Base-by-base conservation (phyloP, 1,284 basidiomycete genomes). In the Malassezia vespertilionis region DNA sequence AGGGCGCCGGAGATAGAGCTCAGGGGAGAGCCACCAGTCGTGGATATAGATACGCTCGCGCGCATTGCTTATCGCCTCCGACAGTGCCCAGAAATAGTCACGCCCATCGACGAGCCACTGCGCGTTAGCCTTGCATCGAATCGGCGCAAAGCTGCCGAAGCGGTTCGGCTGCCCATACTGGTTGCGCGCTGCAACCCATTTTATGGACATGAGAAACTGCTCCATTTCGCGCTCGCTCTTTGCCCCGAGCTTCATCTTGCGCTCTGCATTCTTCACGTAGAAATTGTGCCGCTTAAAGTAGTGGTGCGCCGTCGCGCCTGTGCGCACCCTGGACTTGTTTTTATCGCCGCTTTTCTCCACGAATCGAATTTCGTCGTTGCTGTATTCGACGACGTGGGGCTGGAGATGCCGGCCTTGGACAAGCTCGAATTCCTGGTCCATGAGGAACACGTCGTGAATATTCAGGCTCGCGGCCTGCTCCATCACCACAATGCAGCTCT, bases 31-130 rank as follows among this genome's bases (percentile, higher is more conserved):
- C 61, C 66, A 69, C 65, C 66, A 69, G 36, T 69, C 65, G 49
- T 69, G 65, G 22, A 69, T 69, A 33, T 65, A 73, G 50, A 74
- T 71, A 31, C 76, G 79, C 61, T 93, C 85, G 65, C 83, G 84
- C 3, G 93, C 91, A 60, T 93, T 78, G 40, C 86, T 76, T 42
- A 97, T 84, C 0, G 93, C 91, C 37, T 87, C 80, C 24, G 86
- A 88, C n/a, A 97, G 74, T 66, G 91, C 91, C 66, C 66, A 69
- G 39, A 56, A 69, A 54, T 70, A 70, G 49, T 70, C 67, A 21
- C 67, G 58, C n/a, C 91, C 93, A 72, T 99, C 93, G n/a, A 96
- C 89, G 3, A 97, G 80, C 93, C 93, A 97, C 64, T 96, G 91
- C 0, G 89, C 86, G 28, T 86, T 83, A 2, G 90, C 90, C 63